Evolutionary conservation across 169 alveolate species (phyloP), one percentile per base, ranked within the genome.

Genomic region (Babesia sp.): DNA sequence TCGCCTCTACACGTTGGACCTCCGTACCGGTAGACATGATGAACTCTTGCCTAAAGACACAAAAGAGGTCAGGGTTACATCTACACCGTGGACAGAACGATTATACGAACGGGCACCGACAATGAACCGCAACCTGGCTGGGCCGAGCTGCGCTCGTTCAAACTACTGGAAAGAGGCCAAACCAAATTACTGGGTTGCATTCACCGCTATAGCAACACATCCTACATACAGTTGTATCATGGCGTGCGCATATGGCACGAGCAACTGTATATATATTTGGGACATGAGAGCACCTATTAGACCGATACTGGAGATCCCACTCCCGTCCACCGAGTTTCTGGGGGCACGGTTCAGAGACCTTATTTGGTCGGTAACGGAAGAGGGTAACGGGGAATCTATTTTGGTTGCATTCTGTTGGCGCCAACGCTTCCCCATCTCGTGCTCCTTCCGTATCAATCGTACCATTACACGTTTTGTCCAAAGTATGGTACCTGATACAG

Each of bases 251-350:
- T 83, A 72, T 59, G 77, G 87, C 20, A 33, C 79, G 18, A 83
- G 63, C 45, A 83, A 85, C 61, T 83, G 78, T 24, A 60, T 90
- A 0, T 89, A 75, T 45, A n/a, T 90, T n/a, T 85, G 87, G 81
- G 93, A 90, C 70, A 51, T 85, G 46, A 31, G 92, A 26, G 67
- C 68, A 41, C 92, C 90, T 34, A 46, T 51, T 57, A 78, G 70
- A 57, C 93, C 93, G 20, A 20, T 90, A 22, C 63, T 85, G 57
- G 82, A 78, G 24, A 83, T 90, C 29, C 93, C 93, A 26, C 29
- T 90, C n/a, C 82, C 90, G 9, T 56, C 87, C 1, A 56, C 91
- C 0, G 91, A 75, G 48, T 71, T 64, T 59, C 28, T 76, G 26
- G 79, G 87, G 3, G 64, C 90, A 0, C 36, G 91, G 45, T 82